Evolutionary conservation across 257 asterid species (phyloP), one percentile per base, ranked within the genome.

Genomic region (Gentiana macrophylla): DNA sequence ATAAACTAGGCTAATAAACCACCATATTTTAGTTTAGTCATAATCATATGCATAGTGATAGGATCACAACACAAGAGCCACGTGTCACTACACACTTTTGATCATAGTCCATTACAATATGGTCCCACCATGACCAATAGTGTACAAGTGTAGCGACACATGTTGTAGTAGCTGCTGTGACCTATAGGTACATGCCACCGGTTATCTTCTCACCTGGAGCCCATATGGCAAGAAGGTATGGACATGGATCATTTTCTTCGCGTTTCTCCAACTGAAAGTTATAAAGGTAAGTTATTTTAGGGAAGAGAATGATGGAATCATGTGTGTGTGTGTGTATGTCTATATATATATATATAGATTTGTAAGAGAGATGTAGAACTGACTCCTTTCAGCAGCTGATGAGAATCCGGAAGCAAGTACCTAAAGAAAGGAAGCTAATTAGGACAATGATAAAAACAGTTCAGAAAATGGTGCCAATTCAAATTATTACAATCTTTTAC

Each of bases 151-250:
- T 24, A 24, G 24, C 24, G 24, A 0, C 24, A 24, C 24, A 24
- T 24, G 24, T 24, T 24, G 24, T 24, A 24, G 24, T 24, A 24
- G 24, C 24, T 24, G 24, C 24, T 24, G 24, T 24, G 24, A 24
- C 9, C 46, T 41, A 41, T 10, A 41, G 6, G 9, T 13, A 7
- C 46, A 37, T 35, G 24, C 32, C 37, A 11, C n/a, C 35, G 34
- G 38, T 55, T 66, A 62, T 59, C 59, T 53, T 15, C 64, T 65
- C 82, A 87, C 98, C 98, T 56, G 98, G 97, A 71, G 95, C 85
- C 98, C 98, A 92, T 60, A 92, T 92, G 32, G 97, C 95, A 49
- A n/a, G 97, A 63, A 92, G 92, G 80, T 92, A 92, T 8, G 93
- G 83, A 63, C 72, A 68, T 52, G 98, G 98, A 72, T 92, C 98